Conservation (phyloP, 306 rosid species). For the Medicago ruthenica region DNA sequence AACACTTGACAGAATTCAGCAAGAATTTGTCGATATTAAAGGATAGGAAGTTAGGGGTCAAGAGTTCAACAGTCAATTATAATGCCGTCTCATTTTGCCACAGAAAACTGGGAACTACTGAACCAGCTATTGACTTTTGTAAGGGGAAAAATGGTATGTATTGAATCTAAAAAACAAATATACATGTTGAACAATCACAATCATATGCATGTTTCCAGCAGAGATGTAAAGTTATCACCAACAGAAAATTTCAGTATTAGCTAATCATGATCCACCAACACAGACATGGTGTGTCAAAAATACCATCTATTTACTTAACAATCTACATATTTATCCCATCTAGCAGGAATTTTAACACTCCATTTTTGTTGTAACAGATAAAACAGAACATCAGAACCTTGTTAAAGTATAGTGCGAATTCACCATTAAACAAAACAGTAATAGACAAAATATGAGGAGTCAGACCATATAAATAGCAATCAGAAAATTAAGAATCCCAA, state of each 20-base stretch:
- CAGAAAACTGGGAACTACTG: background rate
- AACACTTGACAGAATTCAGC: no score
- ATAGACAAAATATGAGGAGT: background rate
- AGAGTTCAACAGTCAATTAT: background rate
- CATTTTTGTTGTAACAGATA: background rate
- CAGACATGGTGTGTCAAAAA: background rate
- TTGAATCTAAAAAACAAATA: background rate
- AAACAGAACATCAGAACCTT: background rate
- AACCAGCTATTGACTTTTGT: background rate
- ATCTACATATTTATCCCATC: background rate
- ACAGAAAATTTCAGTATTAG: background rate
- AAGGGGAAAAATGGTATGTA: background rate
- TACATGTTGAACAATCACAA: conserved; percentile 7
- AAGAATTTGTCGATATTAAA: background rate
- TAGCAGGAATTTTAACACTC: background rate
- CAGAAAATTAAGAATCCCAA: conserved; percentile 21
- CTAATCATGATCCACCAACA: conserved; percentile 23
- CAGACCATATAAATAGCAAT: background rate
- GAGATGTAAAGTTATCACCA: conserved; percentile 14
- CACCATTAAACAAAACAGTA: background rate
- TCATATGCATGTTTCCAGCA: conserved; percentile 2
- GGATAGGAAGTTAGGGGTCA: background rate
- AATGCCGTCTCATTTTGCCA: background rate
- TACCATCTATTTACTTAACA: background rate
- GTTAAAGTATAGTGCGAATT: conserved; percentile 1